These are phyloP conservation scores for Alternaria brassicae DNA, from an alignment of 2,329 filamentous ascomycete genomes.

Conservation along the genomic window DNA sequence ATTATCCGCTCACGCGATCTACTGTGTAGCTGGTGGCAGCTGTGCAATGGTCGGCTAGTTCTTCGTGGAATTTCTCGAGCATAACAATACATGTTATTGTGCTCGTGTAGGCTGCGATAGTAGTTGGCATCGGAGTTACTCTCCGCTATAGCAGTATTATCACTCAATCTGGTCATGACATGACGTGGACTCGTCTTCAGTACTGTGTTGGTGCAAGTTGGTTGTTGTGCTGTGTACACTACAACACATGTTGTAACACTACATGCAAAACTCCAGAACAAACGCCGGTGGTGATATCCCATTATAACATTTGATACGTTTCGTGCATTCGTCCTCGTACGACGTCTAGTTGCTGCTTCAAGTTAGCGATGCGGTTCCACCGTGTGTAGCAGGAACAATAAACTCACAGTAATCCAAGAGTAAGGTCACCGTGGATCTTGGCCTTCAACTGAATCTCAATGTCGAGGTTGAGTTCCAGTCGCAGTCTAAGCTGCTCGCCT, in stretches of 20 bases:
- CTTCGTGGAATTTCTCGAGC: not conserved
- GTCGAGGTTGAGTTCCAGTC: slow-evolving; percentile 67
- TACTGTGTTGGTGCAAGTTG: not conserved
- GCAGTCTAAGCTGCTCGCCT: slow-evolving; percentile 62
- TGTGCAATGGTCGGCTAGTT: not conserved
- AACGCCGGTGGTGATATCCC: slow-evolving; percentile 35
- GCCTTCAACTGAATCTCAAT: slow-evolving; percentile 70
- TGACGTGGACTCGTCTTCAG: not conserved
- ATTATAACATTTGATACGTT: slow-evolving; percentile 12
- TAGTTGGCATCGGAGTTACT: not conserved
- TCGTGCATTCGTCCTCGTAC: slow-evolving; percentile 26
- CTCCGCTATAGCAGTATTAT: not conserved
- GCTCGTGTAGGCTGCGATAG: not conserved
- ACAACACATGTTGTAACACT: slow-evolving; percentile 33
- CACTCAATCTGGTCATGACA: not conserved
- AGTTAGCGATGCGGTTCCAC: slow-evolving; percentile 23
- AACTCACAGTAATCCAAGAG: slow-evolving; percentile 62
- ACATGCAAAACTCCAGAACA: slow-evolving; percentile 23
- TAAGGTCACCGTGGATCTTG: slow-evolving; percentile 70
- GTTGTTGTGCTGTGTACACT: slow-evolving; percentile 27
- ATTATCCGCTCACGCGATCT: not conserved
- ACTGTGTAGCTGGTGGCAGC: not conserved
- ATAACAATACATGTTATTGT: not conserved
- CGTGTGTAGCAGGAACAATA: not conserved
- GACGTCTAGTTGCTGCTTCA: slow-evolving; percentile 38